Conservation (phyloP, 495 filamentous ascomycete species). For the Daldinia decipiens region DNA sequence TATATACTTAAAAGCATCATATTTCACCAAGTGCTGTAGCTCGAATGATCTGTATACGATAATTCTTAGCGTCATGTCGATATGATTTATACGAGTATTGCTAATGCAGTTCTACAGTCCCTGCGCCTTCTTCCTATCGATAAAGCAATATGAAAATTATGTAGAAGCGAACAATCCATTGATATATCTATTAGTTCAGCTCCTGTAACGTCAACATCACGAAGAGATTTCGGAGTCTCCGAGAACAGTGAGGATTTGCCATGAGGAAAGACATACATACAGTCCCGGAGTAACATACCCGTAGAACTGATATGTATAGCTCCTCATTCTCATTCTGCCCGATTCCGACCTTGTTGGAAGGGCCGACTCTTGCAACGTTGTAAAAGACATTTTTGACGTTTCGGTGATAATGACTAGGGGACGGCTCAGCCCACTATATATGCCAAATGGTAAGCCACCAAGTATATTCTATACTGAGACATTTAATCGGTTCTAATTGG, state of each 20-base stretch:
- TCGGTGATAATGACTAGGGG: not conserved
- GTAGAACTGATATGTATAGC: not conserved
- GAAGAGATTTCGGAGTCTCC: not conserved
- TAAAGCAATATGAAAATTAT: not conserved
- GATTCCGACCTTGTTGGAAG: not conserved
- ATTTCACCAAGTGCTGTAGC: no score
- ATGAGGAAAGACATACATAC: not conserved
- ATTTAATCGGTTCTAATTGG: constrained; percentile 19
- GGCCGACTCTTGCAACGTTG: constrained; percentile 18
- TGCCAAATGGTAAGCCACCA: not conserved
- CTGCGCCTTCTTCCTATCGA: no score
- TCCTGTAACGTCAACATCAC: not conserved
- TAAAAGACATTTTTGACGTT: not conserved
- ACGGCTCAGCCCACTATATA: constrained; percentile 4
- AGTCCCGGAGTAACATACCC: not conserved
- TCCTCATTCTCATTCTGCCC: not conserved
- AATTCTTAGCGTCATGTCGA: no score
- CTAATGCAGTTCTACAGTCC: no score
- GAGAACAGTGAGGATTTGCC: not conserved
- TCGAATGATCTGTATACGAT: no score
- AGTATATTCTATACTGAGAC: constrained; percentile 20
- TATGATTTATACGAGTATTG: no score
- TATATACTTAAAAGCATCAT: no score
- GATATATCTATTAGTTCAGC: not conserved
- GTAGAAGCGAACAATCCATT: not conserved